These are phyloP conservation scores for Schwanniomyces polymorphus DNA, from an alignment of 805 yeast genomes.

Conservation along the genomic window DNA sequence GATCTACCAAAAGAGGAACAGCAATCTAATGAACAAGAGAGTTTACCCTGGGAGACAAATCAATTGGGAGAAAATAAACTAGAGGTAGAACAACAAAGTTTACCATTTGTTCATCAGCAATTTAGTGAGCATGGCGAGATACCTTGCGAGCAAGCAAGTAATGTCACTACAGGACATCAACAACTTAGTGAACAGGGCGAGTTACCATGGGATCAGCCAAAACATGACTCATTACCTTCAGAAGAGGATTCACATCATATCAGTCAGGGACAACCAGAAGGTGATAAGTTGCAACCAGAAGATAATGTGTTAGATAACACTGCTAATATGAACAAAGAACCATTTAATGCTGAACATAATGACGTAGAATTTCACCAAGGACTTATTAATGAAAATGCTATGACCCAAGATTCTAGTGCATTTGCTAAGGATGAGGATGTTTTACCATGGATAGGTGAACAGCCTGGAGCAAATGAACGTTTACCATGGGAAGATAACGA, in stretches of 20 bases:
- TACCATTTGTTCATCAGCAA: too few species aligned
- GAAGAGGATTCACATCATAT: neutral
- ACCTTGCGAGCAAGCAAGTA: too few species aligned
- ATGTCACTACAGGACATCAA: too few species aligned
- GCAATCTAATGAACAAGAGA: neutral
- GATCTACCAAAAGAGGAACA: neutral
- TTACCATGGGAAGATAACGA: slow-evolving; percentile 1
- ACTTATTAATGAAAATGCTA: neutral
- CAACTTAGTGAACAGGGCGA: too few species aligned
- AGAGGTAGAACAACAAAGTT: too few species aligned
- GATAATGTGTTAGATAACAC: too few species aligned
- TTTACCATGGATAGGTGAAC: slow-evolving; percentile 14
- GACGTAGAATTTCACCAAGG: neutral
- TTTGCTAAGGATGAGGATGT: slow-evolving; percentile 2
- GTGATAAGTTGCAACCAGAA: too few species aligned
- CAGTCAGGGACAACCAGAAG: neutral
- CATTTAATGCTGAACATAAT: too few species aligned
- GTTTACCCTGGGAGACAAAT: neutral
- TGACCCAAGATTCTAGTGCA: slow-evolving; percentile 2
- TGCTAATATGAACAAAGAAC: too few species aligned
- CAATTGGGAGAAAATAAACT: neutral
- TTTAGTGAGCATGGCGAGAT: too few species aligned
- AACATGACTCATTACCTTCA: slow-evolving; percentile 8
- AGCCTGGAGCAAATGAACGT: neutral
- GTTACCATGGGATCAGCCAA: slow-evolving; percentile 1